phyloP scores from a whole-genome alignment of 2,329 filamentous ascomycete species.

The Fusarium abutilonis region DNA sequence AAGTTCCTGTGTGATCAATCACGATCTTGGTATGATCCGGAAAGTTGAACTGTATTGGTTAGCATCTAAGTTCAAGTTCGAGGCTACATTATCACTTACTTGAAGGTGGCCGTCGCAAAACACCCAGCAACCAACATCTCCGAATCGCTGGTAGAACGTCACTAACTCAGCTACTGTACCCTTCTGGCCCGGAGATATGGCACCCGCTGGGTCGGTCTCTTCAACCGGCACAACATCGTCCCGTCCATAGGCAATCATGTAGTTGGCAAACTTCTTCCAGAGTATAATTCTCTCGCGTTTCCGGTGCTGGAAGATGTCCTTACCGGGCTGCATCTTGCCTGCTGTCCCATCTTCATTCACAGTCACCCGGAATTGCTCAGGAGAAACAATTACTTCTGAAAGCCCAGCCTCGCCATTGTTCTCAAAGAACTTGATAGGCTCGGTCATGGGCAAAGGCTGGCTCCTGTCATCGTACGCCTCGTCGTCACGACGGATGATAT shows the following conservation, averaged over 20 bases:
- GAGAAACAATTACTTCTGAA: conserved; percentile 69
- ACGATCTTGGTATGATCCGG: conserved; percentile 89
- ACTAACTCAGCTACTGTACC: conserved; percentile 66
- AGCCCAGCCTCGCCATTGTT: conserved; percentile 73
- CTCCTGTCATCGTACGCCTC: conserved; percentile 64
- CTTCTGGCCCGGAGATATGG: conserved; percentile 52
- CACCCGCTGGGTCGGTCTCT: conserved; percentile 55
- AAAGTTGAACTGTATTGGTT: conserved; percentile 76
- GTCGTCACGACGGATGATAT: conserved; percentile 71
- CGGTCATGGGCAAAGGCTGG: conserved; percentile 71
- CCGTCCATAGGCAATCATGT: conserved; percentile 77
- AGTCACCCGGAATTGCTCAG: conserved; percentile 67
- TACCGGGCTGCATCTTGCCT: conserved; percentile 70
- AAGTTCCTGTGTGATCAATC: conserved; percentile 76
- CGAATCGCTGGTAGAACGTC: conserved; percentile 83
- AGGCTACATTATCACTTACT: conserved; percentile 53
- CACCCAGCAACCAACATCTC: conserved; percentile 83
- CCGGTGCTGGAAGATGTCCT: conserved; percentile 71
- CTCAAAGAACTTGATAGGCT: conserved; percentile 76
- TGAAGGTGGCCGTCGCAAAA: conserved; percentile 83
- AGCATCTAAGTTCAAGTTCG: conserved; percentile 19
- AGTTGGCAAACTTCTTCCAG: conserved; percentile 79
- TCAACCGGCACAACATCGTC: conserved; percentile 69
- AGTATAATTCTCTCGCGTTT: conserved; percentile 73
- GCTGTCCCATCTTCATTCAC: conserved; percentile 67